A percentile compares a stretch with the other conserved stretches of the same genome.
These are phyloP conservation scores for Annulohypoxylon maeteangense DNA, from an alignment of 495 filamentous ascomycete species.

Conservation along the genomic window DNA sequence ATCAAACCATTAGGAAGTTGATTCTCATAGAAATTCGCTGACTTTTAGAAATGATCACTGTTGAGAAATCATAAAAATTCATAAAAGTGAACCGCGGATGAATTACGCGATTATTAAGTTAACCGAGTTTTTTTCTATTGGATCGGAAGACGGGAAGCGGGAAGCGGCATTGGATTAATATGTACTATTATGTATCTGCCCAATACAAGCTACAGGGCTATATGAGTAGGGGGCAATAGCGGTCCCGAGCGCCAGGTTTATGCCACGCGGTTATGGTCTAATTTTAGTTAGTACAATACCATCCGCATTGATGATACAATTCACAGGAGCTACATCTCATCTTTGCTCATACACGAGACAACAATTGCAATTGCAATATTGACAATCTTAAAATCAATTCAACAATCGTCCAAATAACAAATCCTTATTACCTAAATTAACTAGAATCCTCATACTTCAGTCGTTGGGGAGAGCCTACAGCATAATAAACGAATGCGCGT, in stretches of 20 bases:
- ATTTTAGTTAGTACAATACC: conserved; percentile 27
- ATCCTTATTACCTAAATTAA: no score
- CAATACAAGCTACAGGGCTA: neutral
- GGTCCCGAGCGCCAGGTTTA: conserved; percentile 21
- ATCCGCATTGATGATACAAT: neutral
- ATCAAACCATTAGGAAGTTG: neutral
- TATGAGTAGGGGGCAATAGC: neutral
- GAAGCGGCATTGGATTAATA: conserved; percentile 9
- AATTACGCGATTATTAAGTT: conserved; percentile 19
- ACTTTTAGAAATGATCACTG: neutral
- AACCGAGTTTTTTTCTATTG: conserved; percentile 8
- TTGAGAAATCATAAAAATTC: conserved; percentile 2
- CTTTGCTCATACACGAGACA: neutral
- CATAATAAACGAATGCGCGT: neutral
- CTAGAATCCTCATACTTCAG: no score
- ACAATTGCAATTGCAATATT: neutral
- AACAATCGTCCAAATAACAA: no score
- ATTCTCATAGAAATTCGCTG: neutral
- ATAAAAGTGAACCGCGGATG: neutral
- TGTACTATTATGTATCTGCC: conserved; percentile 6
- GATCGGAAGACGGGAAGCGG: neutral
- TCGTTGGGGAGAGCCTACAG: neutral
- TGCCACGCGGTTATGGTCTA: conserved; percentile 28
- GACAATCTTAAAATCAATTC: neutral
- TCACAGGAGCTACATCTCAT: neutral